Base-by-base conservation (phyloP, 2,329 filamentous ascomycete genomes). In the Knufia petricola region DNA sequence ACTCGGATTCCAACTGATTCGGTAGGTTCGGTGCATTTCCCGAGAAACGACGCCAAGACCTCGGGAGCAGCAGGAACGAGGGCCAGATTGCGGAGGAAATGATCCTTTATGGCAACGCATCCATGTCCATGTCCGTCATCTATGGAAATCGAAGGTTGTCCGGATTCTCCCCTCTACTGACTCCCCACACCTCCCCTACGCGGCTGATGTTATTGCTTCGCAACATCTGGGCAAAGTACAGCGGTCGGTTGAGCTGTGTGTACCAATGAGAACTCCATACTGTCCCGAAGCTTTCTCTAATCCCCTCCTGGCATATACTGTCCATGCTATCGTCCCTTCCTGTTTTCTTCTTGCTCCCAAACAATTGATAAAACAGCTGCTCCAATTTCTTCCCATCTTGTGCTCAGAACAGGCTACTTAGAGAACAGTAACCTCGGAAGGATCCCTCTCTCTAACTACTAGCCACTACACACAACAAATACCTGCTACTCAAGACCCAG, bases 141-240 rank as follows among this genome's bases (percentile, higher is more conserved):
- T n/a, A 36, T n/a, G 32, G 32, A 4, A 4, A n/a, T 36, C 10
- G 15, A 17, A n/a, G 32, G 9, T 6, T 13, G 9, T 36, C 13
- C 15, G 32, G 15, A 36, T 36, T 36, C 32, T 40, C 37, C 37
- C 37, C 37, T 40, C 37, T 40, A 40, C 37, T 6, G 37, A 21
- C 19, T 23, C 37, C 37, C 37, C 37, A 9, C 8, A 40, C n/a
- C 17, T 40, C 7, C 6, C 37, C 7, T 21, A 40, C 37, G 9
- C 8, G 7, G 7, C 7, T 40, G 37, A 24, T 24, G 21, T n/a
- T 40, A 40, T 40, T 19, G 37, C 37, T 40, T 40, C 8, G 21
- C 21, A 8, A 17, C 15, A 6, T 40, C 4, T 40, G 21, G 8
- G 21, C n/a, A 40, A 40, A 20, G n/a, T n/a, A 37, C 21, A 10